Percentiles rank a stretch among this genome's conserved stretches.
Evolutionary conservation across 2,329 filamentous ascomycete genomes (phyloP).

Genomic region (Pestalotiopsis sp.): DNA sequence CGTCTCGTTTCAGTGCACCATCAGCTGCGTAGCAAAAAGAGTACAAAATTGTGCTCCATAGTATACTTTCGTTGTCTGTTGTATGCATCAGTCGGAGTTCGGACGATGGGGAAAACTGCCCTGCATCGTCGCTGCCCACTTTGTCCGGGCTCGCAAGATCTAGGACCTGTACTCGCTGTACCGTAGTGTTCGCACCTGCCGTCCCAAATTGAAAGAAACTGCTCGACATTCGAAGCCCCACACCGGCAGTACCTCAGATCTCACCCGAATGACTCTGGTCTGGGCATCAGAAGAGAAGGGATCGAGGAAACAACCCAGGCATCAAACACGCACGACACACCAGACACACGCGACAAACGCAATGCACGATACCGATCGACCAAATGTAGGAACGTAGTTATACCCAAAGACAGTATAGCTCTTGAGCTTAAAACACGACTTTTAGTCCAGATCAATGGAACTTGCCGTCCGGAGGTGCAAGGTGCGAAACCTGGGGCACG

Average conservation of each 20-base stretch:
- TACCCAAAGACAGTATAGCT: slow-evolving; percentile 5
- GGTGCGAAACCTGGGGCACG: not conserved
- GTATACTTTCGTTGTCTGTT: not conserved
- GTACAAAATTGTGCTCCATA: not conserved
- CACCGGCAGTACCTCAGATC: not conserved
- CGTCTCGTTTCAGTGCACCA: not conserved
- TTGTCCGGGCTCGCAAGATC: not conserved
- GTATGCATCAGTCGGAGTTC: not conserved
- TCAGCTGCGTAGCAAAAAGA: not conserved
- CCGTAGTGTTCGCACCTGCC: not conserved
- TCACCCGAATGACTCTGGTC: not conserved
- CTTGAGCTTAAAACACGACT: not conserved
- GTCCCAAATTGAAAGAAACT: not conserved
- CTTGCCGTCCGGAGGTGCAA: not conserved
- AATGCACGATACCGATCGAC: not conserved
- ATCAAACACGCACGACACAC: not conserved
- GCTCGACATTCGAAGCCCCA: not conserved
- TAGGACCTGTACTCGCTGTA: not conserved
- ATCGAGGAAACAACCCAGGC: not conserved
- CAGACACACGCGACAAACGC: not conserved
- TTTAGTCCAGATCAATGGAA: not conserved
- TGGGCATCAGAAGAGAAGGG: not conserved
- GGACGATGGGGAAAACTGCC: not conserved
- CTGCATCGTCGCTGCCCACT: not conserved
- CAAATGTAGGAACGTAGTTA: not conserved